Conservation (phyloP, 768 basidiomycete species). For the Sarcodon sp. region DNA sequence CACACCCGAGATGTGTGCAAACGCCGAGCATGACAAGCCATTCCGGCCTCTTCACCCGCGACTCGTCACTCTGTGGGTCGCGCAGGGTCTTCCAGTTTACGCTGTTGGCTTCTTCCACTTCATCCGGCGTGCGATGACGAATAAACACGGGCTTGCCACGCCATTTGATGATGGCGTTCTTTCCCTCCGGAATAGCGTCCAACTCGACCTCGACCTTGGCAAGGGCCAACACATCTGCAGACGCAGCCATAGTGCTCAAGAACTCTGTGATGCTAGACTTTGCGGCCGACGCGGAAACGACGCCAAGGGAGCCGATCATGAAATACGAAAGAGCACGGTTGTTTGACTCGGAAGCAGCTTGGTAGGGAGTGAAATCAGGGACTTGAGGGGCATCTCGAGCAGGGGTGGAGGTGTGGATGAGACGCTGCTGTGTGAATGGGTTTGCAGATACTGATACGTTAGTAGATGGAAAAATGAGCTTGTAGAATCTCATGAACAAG, state of each 20-base stretch:
- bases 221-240: constrained; percentile 93
- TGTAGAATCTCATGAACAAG: constrained; percentile 1
- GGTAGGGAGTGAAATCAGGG: constrained; percentile 83
- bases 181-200: constrained; percentile 84
- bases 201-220: constrained; percentile 98
- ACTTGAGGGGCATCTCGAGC: constrained; percentile 66
- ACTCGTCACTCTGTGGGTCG: constrained; percentile 87
- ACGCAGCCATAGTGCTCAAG: constrained; percentile 91
- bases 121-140: constrained; percentile 82
- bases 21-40: constrained; percentile 92
- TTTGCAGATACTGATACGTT: constrained; percentile 34
- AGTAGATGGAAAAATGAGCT: not conserved
- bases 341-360: constrained; percentile 43
- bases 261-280: constrained; percentile 93
- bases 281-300: constrained; percentile 88
- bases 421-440: constrained; percentile 47
- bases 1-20: constrained; percentile 97
- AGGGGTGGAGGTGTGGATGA: constrained; percentile 65
- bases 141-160: constrained; percentile 99
- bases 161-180: constrained; percentile 98
- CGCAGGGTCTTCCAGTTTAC: constrained; percentile 79
- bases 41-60: constrained; percentile 85
- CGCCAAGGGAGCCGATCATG: constrained; percentile 85
- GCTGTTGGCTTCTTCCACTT: constrained; percentile 86
- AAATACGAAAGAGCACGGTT: constrained; percentile 81